phyloP scores from a whole-genome alignment of 345 rosid genomes.

The Aquilaria sinensis region DNA sequence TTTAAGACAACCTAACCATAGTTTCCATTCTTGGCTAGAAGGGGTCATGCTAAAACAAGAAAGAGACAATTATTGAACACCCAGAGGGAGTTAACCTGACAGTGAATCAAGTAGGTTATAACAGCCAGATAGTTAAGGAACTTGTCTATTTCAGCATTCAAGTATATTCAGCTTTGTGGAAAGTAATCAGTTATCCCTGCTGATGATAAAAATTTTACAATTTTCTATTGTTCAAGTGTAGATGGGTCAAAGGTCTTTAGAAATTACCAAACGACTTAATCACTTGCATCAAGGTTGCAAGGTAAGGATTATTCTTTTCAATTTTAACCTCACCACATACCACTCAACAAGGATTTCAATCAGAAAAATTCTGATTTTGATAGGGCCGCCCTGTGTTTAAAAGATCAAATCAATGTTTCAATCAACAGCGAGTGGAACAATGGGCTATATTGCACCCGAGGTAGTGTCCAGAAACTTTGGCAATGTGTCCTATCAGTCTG shows the following conservation, averaged over 20 bases:
- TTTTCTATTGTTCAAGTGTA: too few relatives aligned
- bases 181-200: too few relatives aligned
- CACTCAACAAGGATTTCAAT: conserved; percentile 9
- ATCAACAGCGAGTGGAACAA: conserved; percentile 11
- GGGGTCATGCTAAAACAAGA: too few relatives aligned
- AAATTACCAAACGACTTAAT: neutral
- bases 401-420: conserved; percentile 3
- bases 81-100: too few relatives aligned
- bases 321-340: conserved; percentile 12
- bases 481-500: conserved; percentile 8
- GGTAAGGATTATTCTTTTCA: conserved; percentile 9
- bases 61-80: too few relatives aligned
- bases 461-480: conserved; percentile 10
- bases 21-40: too few relatives aligned
- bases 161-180: too few relatives aligned
- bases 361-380: conserved; percentile 15
- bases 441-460: conserved; percentile 12
- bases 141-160: too few relatives aligned
- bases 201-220: too few relatives aligned
- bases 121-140: too few relatives aligned
- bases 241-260: neutral
- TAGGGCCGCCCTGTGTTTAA: conserved; percentile 5
- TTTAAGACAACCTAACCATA: too few relatives aligned
- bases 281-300: conserved; percentile 10
- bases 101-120: too few relatives aligned